These are phyloP conservation scores for Flaveria robusta DNA, from an alignment of 129 eudicot genomes.

Conservation along the genomic window DNA sequence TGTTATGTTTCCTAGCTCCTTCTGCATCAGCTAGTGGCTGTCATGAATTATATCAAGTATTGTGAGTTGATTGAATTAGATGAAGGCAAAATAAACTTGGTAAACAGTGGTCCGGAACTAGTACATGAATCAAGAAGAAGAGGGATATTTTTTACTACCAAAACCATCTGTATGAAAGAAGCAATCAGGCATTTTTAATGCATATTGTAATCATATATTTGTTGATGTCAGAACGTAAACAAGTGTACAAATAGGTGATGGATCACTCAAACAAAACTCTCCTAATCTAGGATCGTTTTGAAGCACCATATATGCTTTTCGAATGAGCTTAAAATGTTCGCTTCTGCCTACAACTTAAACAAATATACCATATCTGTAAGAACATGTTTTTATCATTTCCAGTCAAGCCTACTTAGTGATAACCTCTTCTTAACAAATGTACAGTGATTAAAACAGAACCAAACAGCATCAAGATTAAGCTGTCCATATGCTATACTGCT, in stretches of 20 bases:
- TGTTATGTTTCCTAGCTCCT: slow-evolving; percentile 77
- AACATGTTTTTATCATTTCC: not conserved
- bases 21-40: slow-evolving; percentile 99
- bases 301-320: slow-evolving; percentile 9
- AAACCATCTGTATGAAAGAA: not conserved
- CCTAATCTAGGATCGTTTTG: slow-evolving; percentile 10
- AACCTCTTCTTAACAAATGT: not conserved
- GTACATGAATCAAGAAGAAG: slow-evolving; percentile 16
- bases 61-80: slow-evolving; percentile 23
- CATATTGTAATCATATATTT: not conserved
- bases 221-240: slow-evolving; percentile 7
- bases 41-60: slow-evolving; percentile 33
- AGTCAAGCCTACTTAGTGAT: not conserved
- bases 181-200: slow-evolving; percentile 9
- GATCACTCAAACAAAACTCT: slow-evolving; percentile 6
- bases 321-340: not conserved
- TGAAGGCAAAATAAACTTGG: not conserved
- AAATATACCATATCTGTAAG: slow-evolving; percentile 4
- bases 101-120: not conserved
- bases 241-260: not conserved
- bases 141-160: slow-evolving; percentile 1
- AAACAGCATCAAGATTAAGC: not conserved
- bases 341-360: slow-evolving; percentile 1
- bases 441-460: not conserved
- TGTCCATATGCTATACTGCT: not conserved